Base-by-base conservation (phyloP, 2,329 filamentous ascomycete species). In the Thelonectria blattea region DNA sequence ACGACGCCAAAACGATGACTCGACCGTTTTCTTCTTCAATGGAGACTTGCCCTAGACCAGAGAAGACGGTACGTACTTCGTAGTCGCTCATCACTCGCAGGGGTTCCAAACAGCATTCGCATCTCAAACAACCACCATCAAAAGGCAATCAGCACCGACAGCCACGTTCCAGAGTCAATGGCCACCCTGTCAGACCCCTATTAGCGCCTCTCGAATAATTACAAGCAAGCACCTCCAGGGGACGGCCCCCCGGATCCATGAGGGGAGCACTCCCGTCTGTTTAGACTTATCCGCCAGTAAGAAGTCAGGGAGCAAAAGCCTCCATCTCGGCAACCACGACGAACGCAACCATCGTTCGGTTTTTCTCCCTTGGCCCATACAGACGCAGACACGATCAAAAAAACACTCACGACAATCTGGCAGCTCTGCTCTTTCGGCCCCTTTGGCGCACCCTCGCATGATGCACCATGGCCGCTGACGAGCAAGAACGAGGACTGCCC, bases 381-480 rank as follows among this genome's bases (percentile, higher is more conserved):
- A 42, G 22, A 53, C 45, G 12, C 22, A 15, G 41, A 42, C 43
- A 55, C 45, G 17, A 49, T 27, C 20, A 20, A 20, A 15, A 51
- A 27, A 46, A n/a, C 52, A 5, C 32, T 12, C 37, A 48, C 46
- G 12, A 43, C 27, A 30, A 30, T 24, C 53, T 51, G 24, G 57
- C 47, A 51, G 24, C 54, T 54, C 55, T 51, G 60, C 57, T 3
- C 22, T 24, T 24, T 24, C 22, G 22, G 22, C 22, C 22, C 5
- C 57, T 42, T 18, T 55, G 41, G 46, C 34, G 41, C 41, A 48
- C 18, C 49, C 27, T 51, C 50, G 66, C 67, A 67, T 66, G 66
- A 74, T 74, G 74, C 71, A 72, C 68, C 71, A 78, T 79, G 77
- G 73, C 74, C 62, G 67, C 71, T 65, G 72, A 73, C 71, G 73